Evolutionary conservation across 1,139 yeast species (phyloP).

Genomic region (Taiozyma sp.): DNA sequence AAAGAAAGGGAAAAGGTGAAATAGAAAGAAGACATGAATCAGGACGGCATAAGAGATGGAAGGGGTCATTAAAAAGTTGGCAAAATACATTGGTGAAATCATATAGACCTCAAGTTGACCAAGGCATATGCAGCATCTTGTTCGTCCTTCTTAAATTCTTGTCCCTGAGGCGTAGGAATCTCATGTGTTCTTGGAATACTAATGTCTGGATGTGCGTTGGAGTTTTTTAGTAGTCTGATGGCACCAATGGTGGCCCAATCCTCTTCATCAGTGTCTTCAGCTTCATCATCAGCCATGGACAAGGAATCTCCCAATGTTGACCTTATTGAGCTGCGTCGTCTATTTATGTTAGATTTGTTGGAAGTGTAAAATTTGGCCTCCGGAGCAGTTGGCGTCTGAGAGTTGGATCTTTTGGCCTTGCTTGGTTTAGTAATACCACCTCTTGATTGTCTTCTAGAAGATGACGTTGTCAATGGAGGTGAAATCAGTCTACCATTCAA

Average conservation of each 20-base stretch:
- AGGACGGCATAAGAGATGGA: not conserved
- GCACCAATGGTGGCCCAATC: conserved; percentile 94
- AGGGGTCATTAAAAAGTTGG: not conserved
- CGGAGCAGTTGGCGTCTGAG: conserved; percentile 25
- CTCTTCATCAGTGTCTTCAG: conserved; percentile 78
- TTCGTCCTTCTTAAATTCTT: conserved; percentile 27
- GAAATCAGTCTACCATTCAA: conserved; percentile 22
- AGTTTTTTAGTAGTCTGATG: conserved; percentile 42
- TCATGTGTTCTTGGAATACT: conserved; percentile 6
- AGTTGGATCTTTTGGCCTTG: conserved; percentile 22
- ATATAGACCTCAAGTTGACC: conserved; percentile 48
- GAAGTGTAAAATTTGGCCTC: conserved; percentile 15
- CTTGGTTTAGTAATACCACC: conserved; percentile 24
- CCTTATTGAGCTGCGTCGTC: conserved; percentile 24
- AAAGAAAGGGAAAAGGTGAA: not conserved
- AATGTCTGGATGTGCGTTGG: conserved; percentile 1
- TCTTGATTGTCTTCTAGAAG: conserved; percentile 13
- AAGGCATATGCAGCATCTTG: conserved; percentile 58
- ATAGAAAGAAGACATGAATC: not conserved
- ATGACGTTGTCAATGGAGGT: conserved; percentile 16
- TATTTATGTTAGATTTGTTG: conserved; percentile 12
- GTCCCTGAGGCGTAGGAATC: conserved; percentile 1
- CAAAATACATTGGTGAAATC: not conserved
- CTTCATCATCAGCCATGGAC: conserved; percentile 9
- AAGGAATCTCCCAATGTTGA: conserved; percentile 18